Evolutionary conservation across 2,329 filamentous ascomycete species (phyloP).

Genomic region (Dactylonectria macrodidyma): DNA sequence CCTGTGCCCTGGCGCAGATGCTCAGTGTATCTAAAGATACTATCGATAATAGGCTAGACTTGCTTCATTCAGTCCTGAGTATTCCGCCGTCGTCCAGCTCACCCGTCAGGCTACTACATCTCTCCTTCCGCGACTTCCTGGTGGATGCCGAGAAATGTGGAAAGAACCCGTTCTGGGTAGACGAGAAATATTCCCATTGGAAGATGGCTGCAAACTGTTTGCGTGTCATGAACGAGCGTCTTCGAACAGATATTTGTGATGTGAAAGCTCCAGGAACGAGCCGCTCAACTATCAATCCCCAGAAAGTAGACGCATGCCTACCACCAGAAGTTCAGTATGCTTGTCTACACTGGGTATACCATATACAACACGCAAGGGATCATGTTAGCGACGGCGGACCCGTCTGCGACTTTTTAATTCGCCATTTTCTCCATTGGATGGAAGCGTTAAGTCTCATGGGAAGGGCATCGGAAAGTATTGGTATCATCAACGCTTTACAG

Average conservation of each 20-base stretch:
- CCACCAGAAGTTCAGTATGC: conserved; percentile 56
- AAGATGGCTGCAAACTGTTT: conserved; percentile 44
- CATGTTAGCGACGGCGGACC: conserved; percentile 48
- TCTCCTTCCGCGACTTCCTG: conserved; percentile 58
- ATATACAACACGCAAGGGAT: conserved; percentile 47
- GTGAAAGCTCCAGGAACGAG: not conserved
- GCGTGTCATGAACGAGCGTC: not conserved
- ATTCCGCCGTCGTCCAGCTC: not conserved
- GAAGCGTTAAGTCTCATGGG: conserved; percentile 55
- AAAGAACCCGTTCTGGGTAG: conserved; percentile 53
- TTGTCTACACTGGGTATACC: conserved; percentile 56
- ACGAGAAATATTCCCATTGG: conserved; percentile 52
- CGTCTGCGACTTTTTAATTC: conserved; percentile 53
- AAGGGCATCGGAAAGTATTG: conserved; percentile 25
- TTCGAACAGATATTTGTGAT: conserved; percentile 23
- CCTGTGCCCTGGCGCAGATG: conserved; percentile 41
- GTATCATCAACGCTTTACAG: not conserved
- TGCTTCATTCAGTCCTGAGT: conserved; percentile 33
- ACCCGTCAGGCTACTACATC: conserved; percentile 32
- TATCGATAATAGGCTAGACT: conserved; percentile 39
- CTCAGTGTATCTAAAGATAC: conserved; percentile 32
- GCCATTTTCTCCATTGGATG: conserved; percentile 59
- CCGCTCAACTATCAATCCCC: conserved; percentile 7
- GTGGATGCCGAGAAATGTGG: conserved; percentile 46
- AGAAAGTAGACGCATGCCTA: conserved; percentile 34